phyloP scores from a whole-genome alignment of 805 yeast species.

The Suhomyces kilbournensis region DNA sequence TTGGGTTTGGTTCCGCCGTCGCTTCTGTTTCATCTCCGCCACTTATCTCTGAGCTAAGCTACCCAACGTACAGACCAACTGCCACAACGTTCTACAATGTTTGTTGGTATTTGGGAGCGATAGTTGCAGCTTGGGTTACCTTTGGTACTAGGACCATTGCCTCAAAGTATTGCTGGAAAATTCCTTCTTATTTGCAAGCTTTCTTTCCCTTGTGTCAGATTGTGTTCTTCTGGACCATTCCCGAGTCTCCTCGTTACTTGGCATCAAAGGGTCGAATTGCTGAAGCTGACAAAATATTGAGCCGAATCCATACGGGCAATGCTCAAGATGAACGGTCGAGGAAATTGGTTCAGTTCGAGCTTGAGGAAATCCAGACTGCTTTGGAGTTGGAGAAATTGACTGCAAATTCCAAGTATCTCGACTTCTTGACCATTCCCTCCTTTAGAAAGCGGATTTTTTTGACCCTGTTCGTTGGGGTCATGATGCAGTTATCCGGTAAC shows the following conservation, averaged over 20 bases:
- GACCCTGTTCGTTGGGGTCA: slow-evolving; percentile 27
- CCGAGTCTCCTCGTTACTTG: slow-evolving; percentile 37
- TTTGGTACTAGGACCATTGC: slow-evolving; percentile 40
- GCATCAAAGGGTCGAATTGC: slow-evolving; percentile 20
- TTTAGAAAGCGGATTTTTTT: slow-evolving; percentile 43
- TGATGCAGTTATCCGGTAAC: slow-evolving; percentile 50
- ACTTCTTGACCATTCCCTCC: slow-evolving; percentile 36
- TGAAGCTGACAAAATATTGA: slow-evolving; percentile 30
- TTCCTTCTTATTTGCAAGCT: slow-evolving; percentile 53
- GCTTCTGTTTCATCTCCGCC: slow-evolving; percentile 47
- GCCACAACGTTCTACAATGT: slow-evolving; percentile 44
- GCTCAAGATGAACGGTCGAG: slow-evolving; percentile 21
- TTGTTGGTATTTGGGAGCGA: slow-evolving; percentile 54
- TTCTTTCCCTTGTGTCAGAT: slow-evolving; percentile 44
- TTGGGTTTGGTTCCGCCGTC: slow-evolving; percentile 47
- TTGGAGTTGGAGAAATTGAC: slow-evolving; percentile 38
- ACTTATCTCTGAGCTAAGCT: slow-evolving; percentile 49
- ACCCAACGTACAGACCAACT: slow-evolving; percentile 35
- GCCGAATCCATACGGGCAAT: slow-evolving; percentile 40
- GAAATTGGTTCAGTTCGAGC: slow-evolving; percentile 18
- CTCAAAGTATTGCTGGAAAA: slow-evolving; percentile 47
- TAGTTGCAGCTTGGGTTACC: slow-evolving; percentile 51
- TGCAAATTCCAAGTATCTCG: slow-evolving; percentile 32
- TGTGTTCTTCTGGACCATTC: slow-evolving; percentile 34
- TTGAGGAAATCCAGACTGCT: slow-evolving; percentile 23